Conservation (phyloP, 306 rosid genomes). For the Castanospermum australe region DNA sequence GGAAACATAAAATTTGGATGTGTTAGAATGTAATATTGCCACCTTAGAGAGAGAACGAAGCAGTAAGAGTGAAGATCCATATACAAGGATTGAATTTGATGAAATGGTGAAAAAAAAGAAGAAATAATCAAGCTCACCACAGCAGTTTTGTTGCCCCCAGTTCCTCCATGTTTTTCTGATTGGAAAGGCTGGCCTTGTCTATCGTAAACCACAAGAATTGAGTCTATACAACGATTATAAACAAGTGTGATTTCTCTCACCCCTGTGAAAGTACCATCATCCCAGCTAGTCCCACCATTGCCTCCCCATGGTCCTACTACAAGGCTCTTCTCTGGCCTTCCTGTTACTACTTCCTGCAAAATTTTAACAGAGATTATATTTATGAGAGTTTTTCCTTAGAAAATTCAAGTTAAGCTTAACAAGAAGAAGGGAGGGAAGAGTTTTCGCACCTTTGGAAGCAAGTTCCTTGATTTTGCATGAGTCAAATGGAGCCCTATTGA, state of each 20-base stretch:
- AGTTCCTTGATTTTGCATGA: conserved; percentile 1
- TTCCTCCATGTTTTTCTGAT: conserved; percentile 44
- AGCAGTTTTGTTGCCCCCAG: conserved; percentile 34
- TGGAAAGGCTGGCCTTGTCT: conserved; percentile 34
- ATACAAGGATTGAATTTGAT: background rate
- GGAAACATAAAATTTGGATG: no score
- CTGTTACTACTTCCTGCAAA: no score
- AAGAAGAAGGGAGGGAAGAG: no score
- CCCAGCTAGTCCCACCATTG: conserved; percentile 48
- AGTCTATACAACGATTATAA: conserved; percentile 41
- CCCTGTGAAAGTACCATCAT: conserved; percentile 42
- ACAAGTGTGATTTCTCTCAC: conserved; percentile 35
- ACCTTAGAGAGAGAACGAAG: no score
- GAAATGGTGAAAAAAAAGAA: background rate
- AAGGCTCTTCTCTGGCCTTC: conserved; percentile 22
- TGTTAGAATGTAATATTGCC: no score
- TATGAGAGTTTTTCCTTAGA: no score
- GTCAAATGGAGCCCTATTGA: conserved; percentile 30
- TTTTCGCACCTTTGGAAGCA: no score
- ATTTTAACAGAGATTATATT: no score
- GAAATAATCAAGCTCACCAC: conserved; percentile 14
- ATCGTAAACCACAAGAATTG: conserved; percentile 39
- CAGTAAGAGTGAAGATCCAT: no score
- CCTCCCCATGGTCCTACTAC: conserved; percentile 55
- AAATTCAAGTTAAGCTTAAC: no score